Evolutionary conservation across 2,329 filamentous ascomycete genomes (phyloP).

Genomic region (Xylaria hypoxylon): DNA sequence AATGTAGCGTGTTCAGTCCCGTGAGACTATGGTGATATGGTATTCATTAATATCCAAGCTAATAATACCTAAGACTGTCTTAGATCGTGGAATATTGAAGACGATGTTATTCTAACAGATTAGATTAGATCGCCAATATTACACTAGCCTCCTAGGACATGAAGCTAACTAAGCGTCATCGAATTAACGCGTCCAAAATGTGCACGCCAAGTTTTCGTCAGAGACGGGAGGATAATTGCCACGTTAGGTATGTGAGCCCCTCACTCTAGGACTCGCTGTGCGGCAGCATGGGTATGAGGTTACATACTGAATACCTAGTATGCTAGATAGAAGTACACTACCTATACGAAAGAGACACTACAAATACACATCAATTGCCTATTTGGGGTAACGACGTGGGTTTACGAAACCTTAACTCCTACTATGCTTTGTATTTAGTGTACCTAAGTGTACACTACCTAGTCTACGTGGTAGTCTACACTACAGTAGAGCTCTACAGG

Average conservation of each 20-base stretch:
- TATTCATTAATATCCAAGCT: constrained; percentile 2
- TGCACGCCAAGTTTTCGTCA: not conserved
- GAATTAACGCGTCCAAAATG: not conserved
- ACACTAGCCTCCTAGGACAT: not conserved
- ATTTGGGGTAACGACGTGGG: constrained; percentile 13
- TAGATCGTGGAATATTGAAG: not conserved
- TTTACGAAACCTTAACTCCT: constrained; percentile 24
- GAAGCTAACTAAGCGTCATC: constrained; percentile 2
- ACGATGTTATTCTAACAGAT: not conserved
- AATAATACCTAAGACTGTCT: not conserved
- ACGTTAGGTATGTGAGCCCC: not conserved
- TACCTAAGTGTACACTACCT: too few relatives aligned
- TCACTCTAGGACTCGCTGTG: not conserved
- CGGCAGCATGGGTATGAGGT: constrained; percentile 8
- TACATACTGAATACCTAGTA: not conserved
- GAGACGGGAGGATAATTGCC: not conserved
- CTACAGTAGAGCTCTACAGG: not conserved
- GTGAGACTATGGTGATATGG: not conserved
- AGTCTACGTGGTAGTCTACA: too few relatives aligned
- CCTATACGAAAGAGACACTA: not conserved
- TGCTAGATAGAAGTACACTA: too few relatives aligned
- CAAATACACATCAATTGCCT: constrained; percentile 19
- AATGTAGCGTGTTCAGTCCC: constrained; percentile 4
- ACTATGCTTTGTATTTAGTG: not conserved
- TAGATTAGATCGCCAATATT: not conserved